These are phyloP conservation scores for Phlebopus sp. DNA, from an alignment of 1,284 basidiomycete genomes.

Conservation along the genomic window DNA sequence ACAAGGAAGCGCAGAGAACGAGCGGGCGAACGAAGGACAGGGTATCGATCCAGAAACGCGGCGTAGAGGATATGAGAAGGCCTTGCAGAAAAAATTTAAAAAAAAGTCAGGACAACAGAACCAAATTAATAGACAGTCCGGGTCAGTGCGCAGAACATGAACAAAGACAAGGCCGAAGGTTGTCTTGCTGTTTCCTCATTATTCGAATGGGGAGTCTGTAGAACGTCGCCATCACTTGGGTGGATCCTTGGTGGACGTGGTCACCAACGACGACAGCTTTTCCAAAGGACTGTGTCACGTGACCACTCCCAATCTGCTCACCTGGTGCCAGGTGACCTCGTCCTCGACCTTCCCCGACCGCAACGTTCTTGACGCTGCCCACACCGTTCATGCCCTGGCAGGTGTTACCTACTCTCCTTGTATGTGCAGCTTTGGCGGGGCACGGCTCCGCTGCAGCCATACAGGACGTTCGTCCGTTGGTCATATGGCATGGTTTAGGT, in stretches of 20 bases:
- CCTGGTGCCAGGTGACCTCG: too few relatives aligned
- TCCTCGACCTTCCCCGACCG: too few relatives aligned
- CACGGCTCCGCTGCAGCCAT: constrained; percentile 13
- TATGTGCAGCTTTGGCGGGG: constrained; percentile 14
- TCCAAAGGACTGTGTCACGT: too few relatives aligned
- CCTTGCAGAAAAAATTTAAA: not conserved
- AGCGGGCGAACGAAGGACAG: not conserved
- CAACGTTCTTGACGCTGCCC: not conserved
- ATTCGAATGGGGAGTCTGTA: not conserved
- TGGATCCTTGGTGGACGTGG: too few relatives aligned
- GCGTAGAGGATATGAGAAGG: too few relatives aligned
- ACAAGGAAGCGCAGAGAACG: not conserved
- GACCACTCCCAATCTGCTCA: too few relatives aligned
- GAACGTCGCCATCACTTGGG: not conserved
- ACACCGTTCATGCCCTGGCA: not conserved
- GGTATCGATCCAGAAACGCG: not conserved
- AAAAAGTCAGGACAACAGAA: not conserved
- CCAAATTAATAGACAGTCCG: too few relatives aligned
- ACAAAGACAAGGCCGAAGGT: too few relatives aligned
- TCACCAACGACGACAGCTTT: not conserved
- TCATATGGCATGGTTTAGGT: constrained; percentile 94
- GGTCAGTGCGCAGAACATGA: too few relatives aligned
- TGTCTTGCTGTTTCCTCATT: not conserved
- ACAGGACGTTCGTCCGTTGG: constrained; percentile 59
- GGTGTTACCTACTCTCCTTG: constrained; percentile 14